phyloP scores from a whole-genome alignment of 2,329 filamentous ascomycete genomes.

The Cladorrhinum sp. region DNA sequence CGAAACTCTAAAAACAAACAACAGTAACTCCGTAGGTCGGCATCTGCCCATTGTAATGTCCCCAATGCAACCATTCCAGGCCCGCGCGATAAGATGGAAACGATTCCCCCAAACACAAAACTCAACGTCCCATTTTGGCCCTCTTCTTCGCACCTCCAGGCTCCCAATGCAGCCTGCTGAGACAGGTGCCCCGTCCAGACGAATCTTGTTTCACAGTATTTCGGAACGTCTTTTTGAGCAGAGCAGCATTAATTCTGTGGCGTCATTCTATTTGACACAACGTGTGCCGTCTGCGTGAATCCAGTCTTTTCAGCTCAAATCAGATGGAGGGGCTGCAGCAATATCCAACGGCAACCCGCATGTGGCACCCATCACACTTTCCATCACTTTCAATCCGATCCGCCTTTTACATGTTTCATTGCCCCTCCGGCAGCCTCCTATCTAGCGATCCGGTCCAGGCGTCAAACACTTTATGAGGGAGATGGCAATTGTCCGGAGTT shows the following conservation, averaged over 20 bases:
- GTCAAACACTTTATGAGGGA: not conserved
- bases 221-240: not conserved
- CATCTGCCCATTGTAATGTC: not conserved
- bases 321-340: not conserved
- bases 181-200: conserved; percentile 3
- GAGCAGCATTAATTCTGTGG: not conserved
- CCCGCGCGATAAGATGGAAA: not conserved
- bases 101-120: not conserved
- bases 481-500: not conserved
- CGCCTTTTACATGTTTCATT: conserved; percentile 2
- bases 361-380: not conserved
- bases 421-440: conserved; percentile 7
- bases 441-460: conserved; percentile 5
- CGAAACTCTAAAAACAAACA: not conserved
- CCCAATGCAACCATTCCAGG: not conserved
- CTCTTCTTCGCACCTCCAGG: not conserved
- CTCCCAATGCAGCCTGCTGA: conserved; percentile 2
- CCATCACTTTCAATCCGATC: not conserved
- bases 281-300: not conserved
- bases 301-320: not conserved
- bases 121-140: conserved; percentile 1
- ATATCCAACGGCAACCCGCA: conserved; percentile 1
- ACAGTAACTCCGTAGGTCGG: no score
- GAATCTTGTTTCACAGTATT: conserved; percentile 1
- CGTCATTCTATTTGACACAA: not conserved